Evolutionary conservation across 257 asterid species (phyloP).

Genomic region (Nicotiana undulata): DNA sequence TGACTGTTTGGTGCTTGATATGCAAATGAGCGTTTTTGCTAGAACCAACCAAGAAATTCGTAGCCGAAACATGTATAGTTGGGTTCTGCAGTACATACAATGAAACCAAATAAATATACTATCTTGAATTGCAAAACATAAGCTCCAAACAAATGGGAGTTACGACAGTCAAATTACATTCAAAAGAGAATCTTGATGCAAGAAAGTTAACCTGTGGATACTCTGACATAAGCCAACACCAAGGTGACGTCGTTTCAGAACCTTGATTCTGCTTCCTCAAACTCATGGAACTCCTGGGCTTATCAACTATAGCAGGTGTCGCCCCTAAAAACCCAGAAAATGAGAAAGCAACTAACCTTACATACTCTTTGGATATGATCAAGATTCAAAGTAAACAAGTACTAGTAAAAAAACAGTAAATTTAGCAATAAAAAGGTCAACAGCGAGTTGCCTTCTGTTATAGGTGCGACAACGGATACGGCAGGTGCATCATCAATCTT

Average conservation of each 20-base stretch:
- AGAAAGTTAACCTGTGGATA: constrained; percentile 44
- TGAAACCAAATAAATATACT: background rate
- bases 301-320: constrained; percentile 35
- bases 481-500: background rate
- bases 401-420: background rate
- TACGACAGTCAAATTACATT: background rate
- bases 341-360: background rate
- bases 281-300: constrained; percentile 44
- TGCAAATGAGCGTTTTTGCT: constrained; percentile 55
- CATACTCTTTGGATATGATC: background rate
- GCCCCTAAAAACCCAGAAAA: constrained; percentile 24
- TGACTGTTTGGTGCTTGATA: constrained; percentile 48
- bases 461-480: constrained; percentile 28
- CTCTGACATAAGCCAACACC: constrained; percentile 73
- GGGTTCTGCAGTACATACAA: constrained; percentile 45
- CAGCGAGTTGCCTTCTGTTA: background rate
- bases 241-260: constrained; percentile 47
- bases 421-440: background rate
- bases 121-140: background rate
- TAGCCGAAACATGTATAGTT: constrained; percentile 39
- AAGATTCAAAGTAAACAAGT: background rate
- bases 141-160: background rate
- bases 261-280: constrained; percentile 52
- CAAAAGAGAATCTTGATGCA: background rate
- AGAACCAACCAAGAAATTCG: constrained; percentile 60